Evolutionary conservation across 805 yeast species (phyloP), one percentile per base, ranked within the genome.

Genomic region (Lachancea fermentati): DNA sequence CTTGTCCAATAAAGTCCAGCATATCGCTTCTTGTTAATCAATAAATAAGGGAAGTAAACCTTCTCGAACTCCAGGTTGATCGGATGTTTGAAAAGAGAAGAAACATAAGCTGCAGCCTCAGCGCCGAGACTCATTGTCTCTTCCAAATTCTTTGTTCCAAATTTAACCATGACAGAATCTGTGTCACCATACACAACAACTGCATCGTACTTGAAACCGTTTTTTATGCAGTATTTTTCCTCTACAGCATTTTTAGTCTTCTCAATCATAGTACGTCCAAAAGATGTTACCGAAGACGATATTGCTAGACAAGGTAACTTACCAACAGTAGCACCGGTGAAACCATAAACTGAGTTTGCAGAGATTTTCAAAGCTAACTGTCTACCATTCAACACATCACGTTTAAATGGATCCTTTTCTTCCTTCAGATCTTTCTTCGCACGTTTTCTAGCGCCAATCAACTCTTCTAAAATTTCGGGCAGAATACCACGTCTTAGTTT

Each of bases 261-360:
- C 64, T 91, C 96, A 67, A 93, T 93, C 99, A 93, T 93, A 37
- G 76, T 83, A 70, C 99, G 81, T 47, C 99, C 99, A 66, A 82
- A 93, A 0, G 97, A 81, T 1, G 99, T 93, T 28, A 82, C 93
- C 1, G 96, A 87, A 0, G 97, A 87, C 0, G 98, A 94, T 43
- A 93, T 93, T 0, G 95, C 95, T 42, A 93, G 69, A 68, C 98
- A 94, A 1, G 99, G 99, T 40, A 93, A 71, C 57, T 93, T 91
- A 39, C 99, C 99, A 34, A 91, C 81, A 0, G 97, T 93, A 2
- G 99, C 99, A 63, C 99, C 99, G 0, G 99, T 93, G 65, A 93
- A 94, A 35, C 99, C 99, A 61, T 93, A 93, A 4, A 93, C 99
- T 1, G 98, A 94, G 62, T 93, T 93, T 1, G 99, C 99, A 9